These are phyloP conservation scores for Haplosporangium sp. DNA, from an alignment of 371 early-diverging fungal species.

Conservation along the genomic window DNA sequence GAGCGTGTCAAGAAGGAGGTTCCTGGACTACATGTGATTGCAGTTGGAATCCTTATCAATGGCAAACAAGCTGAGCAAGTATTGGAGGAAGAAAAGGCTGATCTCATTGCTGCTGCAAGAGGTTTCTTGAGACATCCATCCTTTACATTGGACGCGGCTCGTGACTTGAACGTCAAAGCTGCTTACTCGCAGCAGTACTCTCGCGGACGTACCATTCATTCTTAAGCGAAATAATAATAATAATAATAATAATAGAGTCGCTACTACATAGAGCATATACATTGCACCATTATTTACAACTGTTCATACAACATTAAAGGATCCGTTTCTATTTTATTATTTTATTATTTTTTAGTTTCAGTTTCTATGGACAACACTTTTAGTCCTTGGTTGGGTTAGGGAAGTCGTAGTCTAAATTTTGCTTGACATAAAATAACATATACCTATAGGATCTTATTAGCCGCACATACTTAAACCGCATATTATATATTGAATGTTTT, in stretches of 20 bases:
- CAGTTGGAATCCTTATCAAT: slow-evolving; percentile 83
- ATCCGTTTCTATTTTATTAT: neutral
- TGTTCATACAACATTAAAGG: no score
- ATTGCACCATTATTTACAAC: no score
- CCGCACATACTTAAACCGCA: neutral
- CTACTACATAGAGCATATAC: no score
- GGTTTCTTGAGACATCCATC: slow-evolving; percentile 80
- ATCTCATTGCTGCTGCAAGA: slow-evolving; percentile 81
- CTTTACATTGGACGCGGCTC: slow-evolving; percentile 63
- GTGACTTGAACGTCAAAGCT: slow-evolving; percentile 74
- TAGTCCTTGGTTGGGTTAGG: slow-evolving; percentile 29
- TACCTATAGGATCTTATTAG: slow-evolving; percentile 61
- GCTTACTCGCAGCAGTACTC: slow-evolving; percentile 77
- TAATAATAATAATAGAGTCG: neutral
- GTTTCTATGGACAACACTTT: neutral
- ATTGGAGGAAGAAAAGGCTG: slow-evolving; percentile 73
- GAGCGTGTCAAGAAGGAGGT: slow-evolving; percentile 66
- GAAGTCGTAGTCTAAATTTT: slow-evolving; percentile 70
- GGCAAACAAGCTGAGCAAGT: slow-evolving; percentile 77
- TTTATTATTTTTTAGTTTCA: neutral
- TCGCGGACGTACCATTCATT: slow-evolving; percentile 49
- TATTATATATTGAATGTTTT: neutral
- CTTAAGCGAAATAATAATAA: neutral
- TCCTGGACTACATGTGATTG: slow-evolving; percentile 68
- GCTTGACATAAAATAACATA: slow-evolving; percentile 91